Base-by-base conservation (phyloP, 73 alveolate genomes). In the Blepharisma stoltei region DNA sequence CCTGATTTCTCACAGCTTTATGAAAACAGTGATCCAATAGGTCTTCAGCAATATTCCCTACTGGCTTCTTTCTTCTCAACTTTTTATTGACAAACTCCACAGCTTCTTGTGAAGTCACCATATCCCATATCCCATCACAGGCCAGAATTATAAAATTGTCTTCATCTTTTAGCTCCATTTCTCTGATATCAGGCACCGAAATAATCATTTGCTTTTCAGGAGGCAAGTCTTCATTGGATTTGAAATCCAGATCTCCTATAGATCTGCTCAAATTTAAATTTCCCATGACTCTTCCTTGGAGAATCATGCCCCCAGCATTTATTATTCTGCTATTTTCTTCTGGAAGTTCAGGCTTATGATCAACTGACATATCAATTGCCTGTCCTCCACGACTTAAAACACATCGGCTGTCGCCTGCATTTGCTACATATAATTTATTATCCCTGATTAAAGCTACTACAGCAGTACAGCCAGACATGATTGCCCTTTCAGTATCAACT, bases 121-220 rank as follows among this genome's bases (percentile, higher is more conserved):
- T 83, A 67, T 92, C 97, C 98, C 98, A 92, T 7, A 92, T 84
- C 38, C 98, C 98, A 78, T 92, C 98, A 54, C 98, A 92, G 6
- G 90, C 98, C 86, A 92, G 89, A 37, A 92, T 82, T 52, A 92
- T 79, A 77, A 90, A 92, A 75, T 90, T 92, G 55, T 84, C 93
- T 4, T 49, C 76, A 50, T 82, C 79, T 43, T 78, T 55, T 6
- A 90, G 66, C 14, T 77, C 81, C 9, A 50, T 45, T 37, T 37
- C 70, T 25, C 49, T 43, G 6, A 92, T 77, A 41, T 92, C 96
- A 8, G 98, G 98, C 49, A 77, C 76, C 55, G 88, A 84, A 7
- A 93, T 87, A 44, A 92, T 88, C 21, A 89, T 87, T 41, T 90
- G 94, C 46, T 90, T 93, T 44, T 89, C 94, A 21, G 82, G 91